phyloP scores from a whole-genome alignment of 2,329 filamentous ascomycete genomes.

The Emydomyces testavorans region DNA sequence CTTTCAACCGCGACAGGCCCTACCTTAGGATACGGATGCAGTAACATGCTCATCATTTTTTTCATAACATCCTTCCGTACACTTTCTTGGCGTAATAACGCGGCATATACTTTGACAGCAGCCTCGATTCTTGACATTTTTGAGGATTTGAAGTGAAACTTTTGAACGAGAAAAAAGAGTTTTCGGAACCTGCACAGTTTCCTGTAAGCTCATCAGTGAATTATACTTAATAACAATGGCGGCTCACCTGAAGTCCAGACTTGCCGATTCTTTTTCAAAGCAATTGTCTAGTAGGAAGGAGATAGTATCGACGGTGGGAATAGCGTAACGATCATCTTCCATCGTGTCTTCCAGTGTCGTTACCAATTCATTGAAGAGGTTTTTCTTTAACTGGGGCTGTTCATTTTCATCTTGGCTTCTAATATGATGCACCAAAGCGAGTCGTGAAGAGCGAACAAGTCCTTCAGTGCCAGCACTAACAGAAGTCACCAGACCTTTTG shows the following conservation, averaged over 20 bases:
- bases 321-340: conserved; percentile 55
- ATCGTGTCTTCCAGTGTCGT: conserved; percentile 44
- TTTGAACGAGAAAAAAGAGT: conserved; percentile 61
- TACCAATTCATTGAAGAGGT: conserved; percentile 43
- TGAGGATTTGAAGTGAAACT: conserved; percentile 68
- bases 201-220: conserved; percentile 1
- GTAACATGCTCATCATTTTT: conserved; percentile 60
- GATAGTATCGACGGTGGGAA: conserved; percentile 65
- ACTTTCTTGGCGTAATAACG: conserved; percentile 47
- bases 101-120: conserved; percentile 67
- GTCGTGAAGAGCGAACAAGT: conserved; percentile 33
- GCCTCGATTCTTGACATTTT: conserved; percentile 73
- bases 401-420: conserved; percentile 18
- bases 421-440: conserved; percentile 32
- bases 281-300: conserved; percentile 63
- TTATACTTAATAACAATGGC: background rate
- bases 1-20: background rate
- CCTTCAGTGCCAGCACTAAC: conserved; percentile 36
- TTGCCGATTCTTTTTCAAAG: conserved; percentile 19
- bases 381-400: conserved; percentile 32
- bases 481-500: conserved; percentile 37
- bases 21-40: conserved; percentile 73
- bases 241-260: conserved; percentile 26
- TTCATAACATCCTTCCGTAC: conserved; percentile 48
- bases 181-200: conserved; percentile 35